Evolutionary conservation across 2,329 filamentous ascomycete species (phyloP).

Genomic region (Exophiala lecanii-corni): DNA sequence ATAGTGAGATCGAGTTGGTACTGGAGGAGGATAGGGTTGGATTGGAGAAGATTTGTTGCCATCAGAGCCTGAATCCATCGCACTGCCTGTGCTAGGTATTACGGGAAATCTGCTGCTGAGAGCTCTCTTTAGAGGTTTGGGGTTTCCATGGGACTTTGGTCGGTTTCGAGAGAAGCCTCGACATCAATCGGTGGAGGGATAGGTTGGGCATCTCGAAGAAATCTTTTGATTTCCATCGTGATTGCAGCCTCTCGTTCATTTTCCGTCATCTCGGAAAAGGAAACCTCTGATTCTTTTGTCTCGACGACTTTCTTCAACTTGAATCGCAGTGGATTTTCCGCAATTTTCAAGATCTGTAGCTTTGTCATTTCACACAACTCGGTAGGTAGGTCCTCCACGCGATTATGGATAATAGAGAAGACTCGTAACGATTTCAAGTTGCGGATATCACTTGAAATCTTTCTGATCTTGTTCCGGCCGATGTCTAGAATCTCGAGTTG

Average conservation of each 20-base stretch:
- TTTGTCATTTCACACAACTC: slow-evolving; percentile 87
- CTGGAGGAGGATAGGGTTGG: slow-evolving; percentile 60
- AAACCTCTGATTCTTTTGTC: slow-evolving; percentile 61
- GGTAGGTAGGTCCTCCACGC: slow-evolving; percentile 75
- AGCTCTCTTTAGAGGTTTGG: slow-evolving; percentile 59
- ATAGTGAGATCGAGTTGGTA: slow-evolving; percentile 76
- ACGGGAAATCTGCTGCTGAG: slow-evolving; percentile 56
- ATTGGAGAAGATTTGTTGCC: slow-evolving; percentile 21
- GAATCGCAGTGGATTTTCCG: slow-evolving; percentile 79
- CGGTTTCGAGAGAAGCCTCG: slow-evolving; percentile 48
- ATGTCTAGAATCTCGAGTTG: slow-evolving; percentile 91
- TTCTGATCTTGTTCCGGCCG: slow-evolving; percentile 76
- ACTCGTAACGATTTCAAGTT: slow-evolving; percentile 83
- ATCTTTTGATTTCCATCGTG: slow-evolving; percentile 57
- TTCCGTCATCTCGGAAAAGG: slow-evolving; percentile 49
- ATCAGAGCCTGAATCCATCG: slow-evolving; percentile 28
- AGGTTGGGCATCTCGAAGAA: slow-evolving; percentile 46
- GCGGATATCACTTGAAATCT: slow-evolving; percentile 72
- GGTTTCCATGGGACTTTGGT: slow-evolving; percentile 71
- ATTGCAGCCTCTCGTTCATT: slow-evolving; percentile 58
- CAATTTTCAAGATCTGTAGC: slow-evolving; percentile 81
- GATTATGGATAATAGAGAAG: slow-evolving; percentile 79
- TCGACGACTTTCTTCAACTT: slow-evolving; percentile 68
- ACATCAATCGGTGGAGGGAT: slow-evolving; percentile 35
- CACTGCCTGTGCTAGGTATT: slow-evolving; percentile 61